phyloP scores from a whole-genome alignment of 1,284 basidiomycete genomes.

The Gymnopus androsaceus region DNA sequence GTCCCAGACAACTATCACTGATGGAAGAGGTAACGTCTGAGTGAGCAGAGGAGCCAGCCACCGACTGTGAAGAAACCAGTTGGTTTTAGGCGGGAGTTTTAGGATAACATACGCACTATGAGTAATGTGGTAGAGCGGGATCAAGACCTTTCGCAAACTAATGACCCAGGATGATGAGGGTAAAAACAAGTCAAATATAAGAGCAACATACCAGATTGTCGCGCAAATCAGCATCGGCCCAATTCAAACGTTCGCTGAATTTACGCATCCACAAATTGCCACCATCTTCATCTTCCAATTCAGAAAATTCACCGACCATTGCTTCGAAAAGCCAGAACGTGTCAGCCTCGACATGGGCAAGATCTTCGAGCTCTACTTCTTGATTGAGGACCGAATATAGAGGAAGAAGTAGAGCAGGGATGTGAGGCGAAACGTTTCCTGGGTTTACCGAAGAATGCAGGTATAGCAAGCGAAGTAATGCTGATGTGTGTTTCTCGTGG shows the following conservation, averaged over 20 bases:
- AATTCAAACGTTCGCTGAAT: constrained; percentile 61
- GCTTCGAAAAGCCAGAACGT: constrained; percentile 80
- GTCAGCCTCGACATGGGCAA: constrained; percentile 74
- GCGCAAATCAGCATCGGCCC: constrained; percentile 67
- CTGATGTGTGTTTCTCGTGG: constrained; percentile 63
- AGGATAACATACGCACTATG: constrained; percentile 57
- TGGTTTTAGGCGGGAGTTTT: background rate
- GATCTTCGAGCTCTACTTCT: constrained; percentile 62
- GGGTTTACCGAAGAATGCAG: constrained; percentile 73
- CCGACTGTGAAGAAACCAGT: constrained; percentile 45
- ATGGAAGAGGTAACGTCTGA: constrained; percentile 66
- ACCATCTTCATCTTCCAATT: constrained; percentile 67
- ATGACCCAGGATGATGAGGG: constrained; percentile 3
- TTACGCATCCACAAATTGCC: constrained; percentile 62
- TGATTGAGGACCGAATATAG: constrained; percentile 64
- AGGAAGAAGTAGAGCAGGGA: constrained; percentile 67
- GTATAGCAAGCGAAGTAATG: constrained; percentile 71
- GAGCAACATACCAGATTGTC: constrained; percentile 54
- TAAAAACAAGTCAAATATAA: constrained; percentile 2
- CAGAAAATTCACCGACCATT: constrained; percentile 69
- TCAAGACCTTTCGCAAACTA: constrained; percentile 58
- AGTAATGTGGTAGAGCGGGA: constrained; percentile 75
- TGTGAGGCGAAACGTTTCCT: constrained; percentile 64
- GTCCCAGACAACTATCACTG: constrained; percentile 70
- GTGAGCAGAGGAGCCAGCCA: constrained; percentile 76